Base-by-base conservation (phyloP, 2,329 filamentous ascomycete genomes). In the Stemphylium beticola region DNA sequence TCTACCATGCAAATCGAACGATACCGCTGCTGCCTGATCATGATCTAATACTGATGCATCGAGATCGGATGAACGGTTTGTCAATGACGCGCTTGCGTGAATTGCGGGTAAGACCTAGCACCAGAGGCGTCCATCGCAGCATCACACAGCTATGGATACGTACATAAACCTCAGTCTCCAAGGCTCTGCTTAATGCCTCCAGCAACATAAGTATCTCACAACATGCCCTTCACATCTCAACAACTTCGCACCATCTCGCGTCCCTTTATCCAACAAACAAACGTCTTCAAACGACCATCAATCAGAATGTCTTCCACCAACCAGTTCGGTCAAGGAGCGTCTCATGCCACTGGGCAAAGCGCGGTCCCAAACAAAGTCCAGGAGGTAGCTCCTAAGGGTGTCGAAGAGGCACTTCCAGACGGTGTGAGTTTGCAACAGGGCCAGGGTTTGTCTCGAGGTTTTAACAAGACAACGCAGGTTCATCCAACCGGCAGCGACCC, bases 391-490 rank as follows among this genome's bases (percentile, higher is more conserved):
- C 66, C 77, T 12, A 66, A 72, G 45, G 69, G 67, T 17, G 65
- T 78, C 26, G 77, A 78, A 60, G 68, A 78, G 61, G 63, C 66
- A 40, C 68, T 79, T 4, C 77, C 76, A 14, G 73, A 79, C 55
- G 57, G 62, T 7, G 68, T 74, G 65, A 17, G 62, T 55, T 11
- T 26, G 4, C 36, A 14, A 52, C 11, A n/a, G 17, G 7, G 40
- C 2, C 8, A 14, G 24, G 38, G 6, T 10, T n/a, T 32, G 15
- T 20, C 24, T 7, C 8, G 20, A 14, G 29, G 15, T 47, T 65
- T 48, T 65, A n/a, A 53, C 22, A n/a, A 39, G n/a, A 14, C 3
- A 14, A 18, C 11, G 10, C 26, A 74, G 70, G 56, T 76, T 12
- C 76, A 78, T 60, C 67, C 76, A 55, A 77, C 76, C 2, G 68